Base-by-base conservation (phyloP, 2,329 filamentous ascomycete species). In the Diaporthe longicolla region DNA sequence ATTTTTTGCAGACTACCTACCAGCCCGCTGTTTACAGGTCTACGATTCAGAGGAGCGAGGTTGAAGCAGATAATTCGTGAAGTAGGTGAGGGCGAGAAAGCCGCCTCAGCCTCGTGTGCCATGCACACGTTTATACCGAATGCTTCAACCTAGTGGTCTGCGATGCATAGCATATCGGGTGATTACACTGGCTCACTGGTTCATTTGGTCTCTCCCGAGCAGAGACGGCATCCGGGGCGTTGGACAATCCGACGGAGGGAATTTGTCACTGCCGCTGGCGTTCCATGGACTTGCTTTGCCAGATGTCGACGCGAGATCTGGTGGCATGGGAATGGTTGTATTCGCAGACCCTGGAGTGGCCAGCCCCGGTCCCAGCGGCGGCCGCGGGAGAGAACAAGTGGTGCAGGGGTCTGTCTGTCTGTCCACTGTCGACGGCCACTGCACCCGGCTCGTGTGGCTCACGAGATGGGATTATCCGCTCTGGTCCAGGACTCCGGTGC, bases 341-440 rank as follows among this genome's bases (percentile, higher is more conserved):
- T 2, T 32, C 10, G n/a, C n/a, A 15, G n/a, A 48, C 17, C 10
- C n/a, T 32, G 40, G 24, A 13, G 29, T 29, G 37, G n/a, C 21
- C 37, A 37, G 15, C 37, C 37, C 45, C 37, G 58, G 58, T 26
- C 17, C 29, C 59, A 65, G 43, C 59, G 59, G 59, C 19, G 59
- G 24, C 59, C 40, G 40, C 40, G 59, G 40, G 40, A 5, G 59
- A 32, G 40, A 48, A 48, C 35, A 61, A 7, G 19, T 17, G n/a
- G 29, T 32, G 29, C 21, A 58, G n/a, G 19, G 29, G 29, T 32
- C 29, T 40, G 17, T 48, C 29, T 40, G 17, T 48, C 32, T 48
- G 13, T 32, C 32, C 17, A 11, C 59, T 26, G 43, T 21, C n/a
- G 26, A 65, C 4, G 43, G 43, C 10, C 43, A 52, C 7, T 37